Evolutionary conservation across 305 asterid species (phyloP), one percentile per base, ranked within the genome.

Genomic region (Rubia occidens): DNA sequence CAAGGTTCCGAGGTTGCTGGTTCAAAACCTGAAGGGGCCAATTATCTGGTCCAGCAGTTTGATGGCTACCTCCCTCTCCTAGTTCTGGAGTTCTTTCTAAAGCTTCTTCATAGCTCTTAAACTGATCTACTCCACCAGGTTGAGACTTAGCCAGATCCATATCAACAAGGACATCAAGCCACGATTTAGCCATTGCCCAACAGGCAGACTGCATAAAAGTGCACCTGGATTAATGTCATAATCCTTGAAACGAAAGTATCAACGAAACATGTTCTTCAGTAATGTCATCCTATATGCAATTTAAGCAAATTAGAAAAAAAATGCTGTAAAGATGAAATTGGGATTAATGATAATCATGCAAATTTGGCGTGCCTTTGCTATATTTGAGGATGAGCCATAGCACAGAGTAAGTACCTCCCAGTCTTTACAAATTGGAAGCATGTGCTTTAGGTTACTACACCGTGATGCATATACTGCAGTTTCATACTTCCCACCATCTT

Each of bases 101-200:
- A 71, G 95, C 86, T 42, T 95, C 96, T 78, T 86, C 99, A 76
- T 83, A 85, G 83, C 75, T 82, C 85, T 85, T 86, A 75, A 83
- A 77, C 72, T 78, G 87, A 67, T 86, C 86, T 29, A 49, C 67
- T 73, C 90, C 91, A 63, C 88, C 91, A 37, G 88, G 91, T 72
- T 86, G 86, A 47, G 71, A 64, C 72, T 85, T 82, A 62, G 87
- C 82, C 71, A 95, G 73, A 80, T 81, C 87, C 72, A 85, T 77
- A 80, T 91, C 99, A 82, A 91, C 97, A 81, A 84, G 99, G 82
- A 81, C 89, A 74, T 86, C 93, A 74, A 95, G 96, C 99, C 99
- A 95, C 71, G 99, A 88, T 70, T 88, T 95, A 78, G 97, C 94
- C 95, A 95, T 81, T 76, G 99, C 97, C 99, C 99, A 95, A 84